Percentiles rank a stretch among this genome's conserved stretches.
Evolutionary conservation across 78 protist species (phyloP).

Genomic region (Dictyostelium brefeldianum): DNA sequence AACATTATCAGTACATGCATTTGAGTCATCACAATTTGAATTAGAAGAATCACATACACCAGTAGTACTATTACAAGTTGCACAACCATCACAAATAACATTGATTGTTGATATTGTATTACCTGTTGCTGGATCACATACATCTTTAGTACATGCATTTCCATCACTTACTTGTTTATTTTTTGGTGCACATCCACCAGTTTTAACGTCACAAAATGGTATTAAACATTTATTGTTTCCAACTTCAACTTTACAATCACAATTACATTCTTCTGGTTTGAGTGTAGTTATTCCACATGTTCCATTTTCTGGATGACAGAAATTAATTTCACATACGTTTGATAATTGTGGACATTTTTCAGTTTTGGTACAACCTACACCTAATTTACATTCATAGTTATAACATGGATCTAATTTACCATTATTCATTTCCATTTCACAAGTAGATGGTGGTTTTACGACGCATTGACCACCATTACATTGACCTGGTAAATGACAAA

Average conservation of each 20-base stretch:
- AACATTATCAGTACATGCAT: constrained; percentile 8
- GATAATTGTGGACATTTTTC: neutral
- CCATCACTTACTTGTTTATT: neutral
- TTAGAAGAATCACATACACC: neutral
- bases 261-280: too few species aligned
- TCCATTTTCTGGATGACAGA: too few species aligned
- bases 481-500: neutral
- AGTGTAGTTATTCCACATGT: too few species aligned
- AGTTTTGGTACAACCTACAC: neutral
- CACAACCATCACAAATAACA: neutral
- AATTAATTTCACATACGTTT: too few species aligned
- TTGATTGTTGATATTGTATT: neutral
- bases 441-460: neutral
- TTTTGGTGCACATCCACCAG: neutral
- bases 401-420: constrained; percentile 1
- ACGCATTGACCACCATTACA: neutral
- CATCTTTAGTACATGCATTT: constrained; percentile 11
- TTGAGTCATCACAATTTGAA: constrained; percentile 14
- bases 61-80: neutral
- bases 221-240: neutral
- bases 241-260: too few species aligned
- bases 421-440: neutral
- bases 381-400: neutral
- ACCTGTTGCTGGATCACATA: neutral
- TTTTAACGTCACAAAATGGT: neutral